These are phyloP conservation scores for Amorphotheca resinae DNA, from an alignment of 495 filamentous ascomycete genomes.

Conservation along the genomic window DNA sequence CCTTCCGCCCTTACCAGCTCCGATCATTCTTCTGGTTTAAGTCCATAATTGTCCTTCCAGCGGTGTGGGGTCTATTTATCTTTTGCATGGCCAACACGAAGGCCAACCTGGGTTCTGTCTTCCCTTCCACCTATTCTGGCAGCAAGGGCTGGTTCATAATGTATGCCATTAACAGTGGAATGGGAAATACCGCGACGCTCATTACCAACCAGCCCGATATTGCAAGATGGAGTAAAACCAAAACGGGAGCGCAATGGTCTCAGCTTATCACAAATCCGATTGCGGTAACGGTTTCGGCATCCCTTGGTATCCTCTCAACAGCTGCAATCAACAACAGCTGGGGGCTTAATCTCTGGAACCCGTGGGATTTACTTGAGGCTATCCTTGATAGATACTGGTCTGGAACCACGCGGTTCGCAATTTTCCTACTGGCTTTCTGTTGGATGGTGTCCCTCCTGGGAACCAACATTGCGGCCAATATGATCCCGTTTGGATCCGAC, in stretches of 20 bases:
- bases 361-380: slow-evolving; percentile 16
- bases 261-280: slow-evolving; percentile 28
- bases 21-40: slow-evolving; percentile 25
- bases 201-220: slow-evolving; percentile 34
- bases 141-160: slow-evolving; percentile 28
- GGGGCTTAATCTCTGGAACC: slow-evolving; percentile 24
- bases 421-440: slow-evolving; percentile 26
- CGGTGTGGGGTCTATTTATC: slow-evolving; percentile 27
- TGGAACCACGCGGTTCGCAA: slow-evolving; percentile 23
- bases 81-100: slow-evolving; percentile 31
- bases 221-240: slow-evolving; percentile 27
- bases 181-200: slow-evolving; percentile 31
- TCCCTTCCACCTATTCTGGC: slow-evolving; percentile 14
- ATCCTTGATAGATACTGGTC: slow-evolving; percentile 20
- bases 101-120: slow-evolving; percentile 24
- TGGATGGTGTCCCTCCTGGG: slow-evolving; percentile 25
- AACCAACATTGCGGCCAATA: slow-evolving; percentile 28
- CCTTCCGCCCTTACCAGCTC: slow-evolving; percentile 22
- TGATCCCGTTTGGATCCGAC: slow-evolving; percentile 32
- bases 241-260: slow-evolving; percentile 26
- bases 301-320: slow-evolving; percentile 30
- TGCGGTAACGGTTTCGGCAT: slow-evolving; percentile 28
- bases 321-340: slow-evolving; percentile 29
- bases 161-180: slow-evolving; percentile 28
- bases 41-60: slow-evolving; percentile 20